Conservation (phyloP, 495 filamentous ascomycete genomes). For the Lichina pygmaea region DNA sequence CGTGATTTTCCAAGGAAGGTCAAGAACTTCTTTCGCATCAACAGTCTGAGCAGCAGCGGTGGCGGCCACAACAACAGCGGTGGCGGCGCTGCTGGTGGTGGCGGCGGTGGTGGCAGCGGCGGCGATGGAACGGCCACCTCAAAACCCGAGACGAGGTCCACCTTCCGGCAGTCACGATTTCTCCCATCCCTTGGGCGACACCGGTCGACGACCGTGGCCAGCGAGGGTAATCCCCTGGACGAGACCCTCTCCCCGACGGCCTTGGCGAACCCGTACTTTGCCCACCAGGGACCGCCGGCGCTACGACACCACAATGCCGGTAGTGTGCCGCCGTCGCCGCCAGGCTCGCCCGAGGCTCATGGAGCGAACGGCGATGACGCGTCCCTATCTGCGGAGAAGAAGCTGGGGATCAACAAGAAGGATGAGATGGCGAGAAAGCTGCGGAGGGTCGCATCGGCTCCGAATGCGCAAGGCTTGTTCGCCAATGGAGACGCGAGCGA, state of each 20-base stretch:
- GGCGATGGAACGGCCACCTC: slow-evolving; percentile 16
- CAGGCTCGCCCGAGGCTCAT: slow-evolving; percentile 41
- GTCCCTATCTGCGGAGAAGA: slow-evolving; percentile 9
- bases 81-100: slow-evolving; percentile 1
- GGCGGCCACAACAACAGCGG: slow-evolving; percentile 15
- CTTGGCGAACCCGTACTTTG: slow-evolving; percentile 90
- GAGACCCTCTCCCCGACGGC: slow-evolving; percentile 78
- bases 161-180: slow-evolving; percentile 62
- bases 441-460: slow-evolving; percentile 79
- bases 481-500: slow-evolving; percentile 32
- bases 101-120: background rate
- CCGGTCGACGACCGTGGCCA: slow-evolving; percentile 69
- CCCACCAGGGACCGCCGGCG: slow-evolving; percentile 80
- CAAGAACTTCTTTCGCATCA: slow-evolving; percentile 97
- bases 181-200: slow-evolving; percentile 53
- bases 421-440: slow-evolving; percentile 83
- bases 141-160: slow-evolving; percentile 28
- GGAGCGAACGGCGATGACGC: slow-evolving; percentile 41
- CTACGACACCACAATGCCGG: slow-evolving; percentile 84
- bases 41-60: slow-evolving; percentile 24
- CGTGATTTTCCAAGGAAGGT: slow-evolving; percentile 64
- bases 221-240: slow-evolving; percentile 75
- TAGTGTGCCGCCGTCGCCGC: slow-evolving; percentile 88
- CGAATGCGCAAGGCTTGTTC: slow-evolving; percentile 90
- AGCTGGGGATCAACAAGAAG: slow-evolving; percentile 34